These are phyloP conservation scores for Metarhizium rileyi DNA, from an alignment of 2,329 filamentous ascomycete species.

Conservation along the genomic window DNA sequence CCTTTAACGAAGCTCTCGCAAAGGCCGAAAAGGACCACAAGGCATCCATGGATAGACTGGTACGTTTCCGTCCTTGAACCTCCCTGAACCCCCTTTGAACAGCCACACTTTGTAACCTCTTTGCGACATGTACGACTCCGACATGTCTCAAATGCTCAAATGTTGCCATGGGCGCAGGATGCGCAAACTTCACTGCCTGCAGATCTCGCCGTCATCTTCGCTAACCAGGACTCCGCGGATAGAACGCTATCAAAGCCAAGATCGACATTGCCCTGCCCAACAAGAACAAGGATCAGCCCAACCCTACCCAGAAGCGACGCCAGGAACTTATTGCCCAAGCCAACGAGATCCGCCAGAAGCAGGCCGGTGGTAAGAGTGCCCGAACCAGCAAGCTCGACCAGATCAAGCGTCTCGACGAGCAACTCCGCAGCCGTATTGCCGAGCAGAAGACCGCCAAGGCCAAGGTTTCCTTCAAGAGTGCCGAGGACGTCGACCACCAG, in stretches of 20 bases:
- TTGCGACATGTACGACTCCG: not conserved
- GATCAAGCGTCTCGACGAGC: conserved; percentile 84
- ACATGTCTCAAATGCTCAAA: not conserved
- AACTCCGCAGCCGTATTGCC: conserved; percentile 71
- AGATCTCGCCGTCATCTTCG: not conserved
- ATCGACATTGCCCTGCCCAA: conserved; percentile 71
- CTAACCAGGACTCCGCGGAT: conserved; percentile 14
- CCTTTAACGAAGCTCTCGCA: conserved; percentile 69
- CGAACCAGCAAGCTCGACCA: conserved; percentile 73
- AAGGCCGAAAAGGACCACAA: conserved; percentile 82
- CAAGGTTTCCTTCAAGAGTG: conserved; percentile 75
- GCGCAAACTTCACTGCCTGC: not conserved
- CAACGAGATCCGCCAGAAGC: conserved; percentile 75
- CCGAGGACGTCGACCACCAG: conserved; percentile 77
- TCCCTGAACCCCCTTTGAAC: not conserved
- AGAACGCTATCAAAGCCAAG: conserved; percentile 85
- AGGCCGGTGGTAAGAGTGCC: conserved; percentile 77
- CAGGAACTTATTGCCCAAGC: conserved; percentile 77
- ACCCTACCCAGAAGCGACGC: conserved; percentile 70
- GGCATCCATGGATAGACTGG: conserved; percentile 54
- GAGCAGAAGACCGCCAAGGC: conserved; percentile 81
- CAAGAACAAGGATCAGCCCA: conserved; percentile 68
- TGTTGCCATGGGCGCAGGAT: not conserved
- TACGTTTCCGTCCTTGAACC: conserved; percentile 16
- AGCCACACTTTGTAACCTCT: not conserved